Evolutionary conservation across 345 rosid species (phyloP).

Genomic region (Syzygium aromaticum): DNA sequence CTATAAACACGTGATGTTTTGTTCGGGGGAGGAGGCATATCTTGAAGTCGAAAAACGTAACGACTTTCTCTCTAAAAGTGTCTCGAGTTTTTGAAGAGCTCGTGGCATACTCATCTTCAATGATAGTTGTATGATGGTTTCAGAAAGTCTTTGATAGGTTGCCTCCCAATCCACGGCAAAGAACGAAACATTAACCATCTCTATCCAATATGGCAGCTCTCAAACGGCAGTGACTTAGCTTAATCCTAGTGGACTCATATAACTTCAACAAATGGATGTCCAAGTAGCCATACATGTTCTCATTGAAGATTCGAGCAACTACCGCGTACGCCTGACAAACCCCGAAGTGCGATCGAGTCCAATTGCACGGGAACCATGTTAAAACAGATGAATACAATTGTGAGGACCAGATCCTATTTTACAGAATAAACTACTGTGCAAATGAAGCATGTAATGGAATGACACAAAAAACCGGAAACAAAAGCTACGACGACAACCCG

Average conservation of each 20-base stretch:
- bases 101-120: not conserved
- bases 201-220: not conserved
- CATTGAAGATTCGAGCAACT: not conserved
- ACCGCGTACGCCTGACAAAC: too few species aligned
- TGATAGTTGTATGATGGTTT: not conserved
- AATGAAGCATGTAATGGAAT: not conserved
- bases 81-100: not conserved
- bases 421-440: not conserved
- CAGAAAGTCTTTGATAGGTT: not conserved
- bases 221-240: not conserved
- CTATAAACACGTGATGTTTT: not conserved
- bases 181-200: not conserved
- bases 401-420: not conserved
- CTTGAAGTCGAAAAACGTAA: not conserved
- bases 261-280: fast-evolving
- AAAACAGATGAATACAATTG: not conserved
- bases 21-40: not conserved
- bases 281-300: not conserved
- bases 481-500: not conserved
- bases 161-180: not conserved
- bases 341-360: not conserved
- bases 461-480: not conserved
- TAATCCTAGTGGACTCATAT: not conserved
- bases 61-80: not conserved
- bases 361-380: not conserved